These are phyloP conservation scores for Leccinum imitatum DNA, from an alignment of 768 basidiomycete genomes.

Conservation along the genomic window DNA sequence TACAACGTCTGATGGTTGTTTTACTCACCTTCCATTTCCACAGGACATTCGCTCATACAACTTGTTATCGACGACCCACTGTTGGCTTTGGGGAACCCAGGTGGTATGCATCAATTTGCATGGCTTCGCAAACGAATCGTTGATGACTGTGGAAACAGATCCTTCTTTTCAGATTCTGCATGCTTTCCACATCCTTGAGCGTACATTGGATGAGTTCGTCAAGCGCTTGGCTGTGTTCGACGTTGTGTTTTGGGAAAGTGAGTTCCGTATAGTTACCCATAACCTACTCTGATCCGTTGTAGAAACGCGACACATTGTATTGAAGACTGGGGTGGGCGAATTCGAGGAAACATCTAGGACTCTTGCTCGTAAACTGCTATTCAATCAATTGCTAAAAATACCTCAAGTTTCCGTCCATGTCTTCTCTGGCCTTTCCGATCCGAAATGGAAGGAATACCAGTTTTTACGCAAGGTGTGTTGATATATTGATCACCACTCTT, in stretches of 20 bases:
- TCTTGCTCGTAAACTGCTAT: conserved; percentile 52
- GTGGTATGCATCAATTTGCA: conserved; percentile 34
- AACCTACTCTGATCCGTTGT: not conserved
- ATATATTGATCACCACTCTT: not conserved
- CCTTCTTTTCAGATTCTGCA: conserved; percentile 63
- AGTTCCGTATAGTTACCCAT: not conserved
- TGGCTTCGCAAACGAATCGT: not conserved
- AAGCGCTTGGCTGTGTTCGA: conserved; percentile 56
- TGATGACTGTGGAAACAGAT: conserved; percentile 34
- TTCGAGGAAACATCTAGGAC: conserved; percentile 46
- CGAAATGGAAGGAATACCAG: conserved; percentile 48
- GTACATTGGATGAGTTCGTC: conserved; percentile 47
- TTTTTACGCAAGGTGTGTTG: conserved; percentile 39
- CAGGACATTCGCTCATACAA: conserved; percentile 64
- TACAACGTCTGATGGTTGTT: not conserved
- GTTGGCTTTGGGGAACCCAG: conserved; percentile 52
- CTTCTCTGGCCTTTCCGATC: conserved; percentile 48
- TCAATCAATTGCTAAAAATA: conserved; percentile 44
- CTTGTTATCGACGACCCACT: conserved; percentile 57
- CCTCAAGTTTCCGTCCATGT: conserved; percentile 42
- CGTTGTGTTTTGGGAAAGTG: conserved; percentile 63
- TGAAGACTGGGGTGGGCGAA: conserved; percentile 36
- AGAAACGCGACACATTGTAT: conserved; percentile 47
- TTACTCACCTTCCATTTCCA: conserved; percentile 1
- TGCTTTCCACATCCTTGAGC: conserved; percentile 55